phyloP scores from a whole-genome alignment of 768 basidiomycete species.

The Serendipita sp. region DNA sequence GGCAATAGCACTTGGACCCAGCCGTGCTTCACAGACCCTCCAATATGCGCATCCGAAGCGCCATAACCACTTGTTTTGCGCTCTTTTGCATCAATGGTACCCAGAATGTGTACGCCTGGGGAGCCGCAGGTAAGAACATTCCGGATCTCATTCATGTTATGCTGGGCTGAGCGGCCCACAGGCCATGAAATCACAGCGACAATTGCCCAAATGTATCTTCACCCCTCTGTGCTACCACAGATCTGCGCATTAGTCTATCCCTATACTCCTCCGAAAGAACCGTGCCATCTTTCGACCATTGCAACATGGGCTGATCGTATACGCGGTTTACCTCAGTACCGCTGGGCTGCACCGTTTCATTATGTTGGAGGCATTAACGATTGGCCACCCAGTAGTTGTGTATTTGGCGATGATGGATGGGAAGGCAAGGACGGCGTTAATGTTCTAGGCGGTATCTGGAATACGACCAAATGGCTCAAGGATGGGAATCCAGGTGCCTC shows the following conservation, averaged over 20 bases:
- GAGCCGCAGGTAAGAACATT: conserved; percentile 18
- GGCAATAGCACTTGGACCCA: background rate
- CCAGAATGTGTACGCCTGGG: conserved; percentile 15
- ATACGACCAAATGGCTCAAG: conserved; percentile 45
- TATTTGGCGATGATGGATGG: conserved; percentile 62
- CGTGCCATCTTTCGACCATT: conserved; percentile 54
- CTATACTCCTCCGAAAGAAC: conserved; percentile 30
- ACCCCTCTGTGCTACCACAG: conserved; percentile 47
- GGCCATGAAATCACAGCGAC: conserved; percentile 91
- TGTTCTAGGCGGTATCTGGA: conserved; percentile 61
- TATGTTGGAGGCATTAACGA: conserved; percentile 63
- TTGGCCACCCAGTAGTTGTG: conserved; percentile 57
- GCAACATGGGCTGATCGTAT: conserved; percentile 72
- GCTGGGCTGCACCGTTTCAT: conserved; percentile 61
- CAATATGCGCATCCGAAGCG: background rate
- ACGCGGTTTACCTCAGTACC: conserved; percentile 22
- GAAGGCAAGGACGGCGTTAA: conserved; percentile 42
- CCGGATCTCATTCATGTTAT: background rate
- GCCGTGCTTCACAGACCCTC: background rate
- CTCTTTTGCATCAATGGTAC: background rate
- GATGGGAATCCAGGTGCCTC: conserved; percentile 30
- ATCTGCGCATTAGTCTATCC: conserved; percentile 42
- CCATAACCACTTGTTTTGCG: too few relatives aligned
- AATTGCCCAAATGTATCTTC: conserved; percentile 82
- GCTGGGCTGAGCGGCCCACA: conserved; percentile 13